Evolutionary conservation across 805 yeast genomes (phyloP), one percentile per base, ranked within the genome.

Genomic region (Kodamaea laetipori): DNA sequence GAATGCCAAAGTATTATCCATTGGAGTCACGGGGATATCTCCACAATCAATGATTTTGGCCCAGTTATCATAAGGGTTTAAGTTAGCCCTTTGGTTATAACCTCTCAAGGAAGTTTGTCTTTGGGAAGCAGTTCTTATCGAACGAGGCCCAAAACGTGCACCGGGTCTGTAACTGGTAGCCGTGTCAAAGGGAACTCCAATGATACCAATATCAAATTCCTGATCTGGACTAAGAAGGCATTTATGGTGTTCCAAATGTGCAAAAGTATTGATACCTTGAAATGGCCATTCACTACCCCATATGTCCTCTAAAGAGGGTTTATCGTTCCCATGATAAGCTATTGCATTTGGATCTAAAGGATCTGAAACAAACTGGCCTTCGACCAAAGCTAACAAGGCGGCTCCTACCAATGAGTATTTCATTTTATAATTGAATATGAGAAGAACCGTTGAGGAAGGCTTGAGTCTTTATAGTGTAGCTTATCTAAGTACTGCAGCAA

Each of bases 151-250:
- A 63, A 86, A 86, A 42, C 95, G 66, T 2, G 95, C 90, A 5
- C 95, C 95, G 0, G 90, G 77, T 39, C 95, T 72, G 60, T 81
- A 86, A 0, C 90, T 76, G 0, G 82, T 82, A 0, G 92, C 92
- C 5, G 94, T 86, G 56, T 86, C 95, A 53, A 86, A 87, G 0
- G 95, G 95, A 1, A 84, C 83, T 4, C 95, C 95, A 44, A 86
- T 72, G 10, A 87, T 50, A 0, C 82, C 95, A 38, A 87, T 75
- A 53, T 87, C 95, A 52, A 73, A 88, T 1, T 66, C 54, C 6
- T 59, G 48, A 4, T 73, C 69, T 33, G 76, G 61, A 31, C 78
- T 62, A 2, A 75, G 37, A 15, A 86, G 69, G 57, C 95, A 87
- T 46, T 71, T 71, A 30, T 76, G 69, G 44, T 77, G 73, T 17